A percentile compares a stretch with the other conserved stretches of the same genome.
Conservation (phyloP, 176 grass and related monocot species). For the Triticum urartu region DNA sequence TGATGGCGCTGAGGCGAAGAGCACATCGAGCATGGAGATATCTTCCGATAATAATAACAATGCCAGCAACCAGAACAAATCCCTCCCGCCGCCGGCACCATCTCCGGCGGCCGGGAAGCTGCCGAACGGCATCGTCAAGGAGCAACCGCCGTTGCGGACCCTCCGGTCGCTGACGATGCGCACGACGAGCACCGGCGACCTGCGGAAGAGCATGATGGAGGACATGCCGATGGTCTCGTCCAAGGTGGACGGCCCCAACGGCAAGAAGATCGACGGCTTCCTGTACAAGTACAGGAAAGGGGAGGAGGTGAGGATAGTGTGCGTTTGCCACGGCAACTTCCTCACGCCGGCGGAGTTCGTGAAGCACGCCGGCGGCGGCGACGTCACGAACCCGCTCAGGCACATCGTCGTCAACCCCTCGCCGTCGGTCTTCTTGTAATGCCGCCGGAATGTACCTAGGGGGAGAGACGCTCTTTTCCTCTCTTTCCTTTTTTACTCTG, state of each 20-base stretch:
- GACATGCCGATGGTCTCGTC: conserved; percentile 96
- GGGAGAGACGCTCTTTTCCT: background rate
- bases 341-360: conserved; percentile 89
- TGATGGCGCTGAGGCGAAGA: background rate
- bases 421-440: conserved; percentile 51
- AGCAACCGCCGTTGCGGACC: conserved; percentile 24
- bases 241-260: conserved; percentile 53
- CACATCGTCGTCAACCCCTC: conserved; percentile 72
- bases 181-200: conserved; percentile 50
- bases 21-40: conserved; percentile 9
- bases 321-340: conserved; percentile 94
- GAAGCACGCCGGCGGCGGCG: conserved; percentile 77
- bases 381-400: conserved; percentile 73
- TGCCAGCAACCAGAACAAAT: background rate
- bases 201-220: conserved; percentile 79
- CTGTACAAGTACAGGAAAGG: conserved; percentile 85
- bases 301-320: conserved; percentile 85
- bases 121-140: background rate
- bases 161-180: conserved; percentile 54
- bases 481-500: background rate
- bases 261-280: conserved; percentile 73
- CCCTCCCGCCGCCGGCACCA: background rate
- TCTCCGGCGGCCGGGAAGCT: background rate
- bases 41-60: conserved; percentile 21
- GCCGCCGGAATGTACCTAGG: background rate